A percentile compares a stretch with the other conserved stretches of the same genome.
Evolutionary conservation across 768 basidiomycete species (phyloP).

Genomic region (Agrocybe chaxingu): DNA sequence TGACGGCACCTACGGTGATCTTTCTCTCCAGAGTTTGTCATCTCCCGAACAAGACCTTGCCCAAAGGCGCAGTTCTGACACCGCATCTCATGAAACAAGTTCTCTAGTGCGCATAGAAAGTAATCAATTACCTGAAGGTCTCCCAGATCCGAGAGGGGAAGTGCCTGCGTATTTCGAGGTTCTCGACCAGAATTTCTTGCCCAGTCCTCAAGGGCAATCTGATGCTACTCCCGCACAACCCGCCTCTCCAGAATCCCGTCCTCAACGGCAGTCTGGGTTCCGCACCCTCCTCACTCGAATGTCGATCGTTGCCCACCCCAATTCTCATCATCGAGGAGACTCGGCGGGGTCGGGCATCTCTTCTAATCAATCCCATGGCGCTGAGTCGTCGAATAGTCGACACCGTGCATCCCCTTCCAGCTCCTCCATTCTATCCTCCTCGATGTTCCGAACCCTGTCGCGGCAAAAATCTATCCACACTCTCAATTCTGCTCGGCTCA

Average conservation of each 20-base stretch:
- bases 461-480: slow-evolving; percentile 44
- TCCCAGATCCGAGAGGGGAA: slow-evolving; percentile 49
- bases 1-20: slow-evolving; percentile 23
- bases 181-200: slow-evolving; percentile 19
- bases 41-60: slow-evolving; percentile 17
- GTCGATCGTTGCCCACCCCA: slow-evolving; percentile 23
- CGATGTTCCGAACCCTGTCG: slow-evolving; percentile 46
- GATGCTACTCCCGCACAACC: slow-evolving; percentile 9
- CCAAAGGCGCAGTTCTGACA: slow-evolving; percentile 26
- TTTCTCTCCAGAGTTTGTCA: slow-evolving; percentile 15
- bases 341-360: slow-evolving; percentile 24
- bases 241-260: slow-evolving; percentile 17
- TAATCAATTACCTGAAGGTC: slow-evolving; percentile 13
- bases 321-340: slow-evolving; percentile 26
- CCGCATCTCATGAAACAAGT: slow-evolving; percentile 27
- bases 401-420: slow-evolving; percentile 30
- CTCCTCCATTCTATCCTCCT: slow-evolving; percentile 36
- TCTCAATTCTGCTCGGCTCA: slow-evolving; percentile 39
- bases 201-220: slow-evolving; percentile 6
- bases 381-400: slow-evolving; percentile 22
- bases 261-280: slow-evolving; percentile 43
- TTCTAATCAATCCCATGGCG: slow-evolving; percentile 11
- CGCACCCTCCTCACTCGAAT: slow-evolving; percentile 41
- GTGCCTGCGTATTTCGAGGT: slow-evolving; percentile 71
- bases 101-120: slow-evolving; percentile 25